A percentile compares a stretch with the other conserved stretches of the same genome.
These are phyloP conservation scores for Aspergillus cejpii DNA, from an alignment of 2,329 filamentous ascomycete species.

Conservation along the genomic window DNA sequence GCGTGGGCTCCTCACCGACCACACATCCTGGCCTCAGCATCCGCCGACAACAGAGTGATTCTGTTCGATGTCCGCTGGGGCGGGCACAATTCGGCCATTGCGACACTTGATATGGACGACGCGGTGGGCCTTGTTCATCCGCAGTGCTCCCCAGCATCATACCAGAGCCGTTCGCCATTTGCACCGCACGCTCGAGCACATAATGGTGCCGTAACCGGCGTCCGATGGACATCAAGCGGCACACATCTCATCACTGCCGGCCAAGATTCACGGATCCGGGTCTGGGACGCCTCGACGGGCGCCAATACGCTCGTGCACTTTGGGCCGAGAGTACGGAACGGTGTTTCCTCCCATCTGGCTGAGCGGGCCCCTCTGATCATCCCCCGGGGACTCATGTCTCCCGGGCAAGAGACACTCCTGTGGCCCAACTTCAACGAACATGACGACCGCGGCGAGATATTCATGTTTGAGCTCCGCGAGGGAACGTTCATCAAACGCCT, in stretches of 20 bases:
- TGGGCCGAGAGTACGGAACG: conserved; percentile 72
- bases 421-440: conserved; percentile 72
- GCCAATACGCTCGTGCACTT: conserved; percentile 86
- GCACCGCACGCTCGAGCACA: conserved; percentile 58
- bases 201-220: conserved; percentile 71
- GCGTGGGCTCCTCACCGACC: conserved; percentile 78
- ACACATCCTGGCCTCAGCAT: conserved; percentile 73
- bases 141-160: conserved; percentile 26
- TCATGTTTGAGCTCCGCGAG: conserved; percentile 71
- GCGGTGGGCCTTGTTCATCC: conserved; percentile 56
- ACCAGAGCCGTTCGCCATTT: conserved; percentile 35
- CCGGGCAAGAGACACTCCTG: conserved; percentile 61
- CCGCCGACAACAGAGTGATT: conserved; percentile 74
- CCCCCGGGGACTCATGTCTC: conserved; percentile 53
- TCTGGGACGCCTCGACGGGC: conserved; percentile 76
- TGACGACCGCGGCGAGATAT: conserved; percentile 59
- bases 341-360: conserved; percentile 50
- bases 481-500: conserved; percentile 67
- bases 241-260: conserved; percentile 70
- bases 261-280: conserved; percentile 74
- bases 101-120: conserved; percentile 77
- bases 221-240: conserved; percentile 78
- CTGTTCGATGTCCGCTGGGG: conserved; percentile 84
- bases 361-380: conserved; percentile 57
- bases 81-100: conserved; percentile 59